Conservation (phyloP, 768 basidiomycete genomes). For the Coprinellus aureogranulatus region DNA sequence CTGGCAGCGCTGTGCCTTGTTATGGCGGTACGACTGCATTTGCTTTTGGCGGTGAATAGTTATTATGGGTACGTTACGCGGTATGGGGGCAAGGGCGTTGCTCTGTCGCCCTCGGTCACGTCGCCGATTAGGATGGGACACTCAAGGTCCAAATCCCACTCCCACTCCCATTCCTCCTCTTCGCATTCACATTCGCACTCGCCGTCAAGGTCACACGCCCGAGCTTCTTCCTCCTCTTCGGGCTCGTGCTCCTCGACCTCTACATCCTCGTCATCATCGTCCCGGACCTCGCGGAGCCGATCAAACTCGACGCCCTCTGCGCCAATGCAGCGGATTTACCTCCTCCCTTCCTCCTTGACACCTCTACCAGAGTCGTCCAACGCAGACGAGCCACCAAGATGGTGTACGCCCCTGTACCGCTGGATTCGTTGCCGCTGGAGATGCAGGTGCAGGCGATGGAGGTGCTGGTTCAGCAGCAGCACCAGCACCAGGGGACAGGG, state of each 20-base stretch:
- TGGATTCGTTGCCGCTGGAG: constrained; percentile 52
- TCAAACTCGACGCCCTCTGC: background rate
- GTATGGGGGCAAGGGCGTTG: constrained; percentile 23
- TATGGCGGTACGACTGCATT: constrained; percentile 68
- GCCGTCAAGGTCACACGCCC: too few relatives aligned
- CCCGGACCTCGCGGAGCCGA: constrained; percentile 21
- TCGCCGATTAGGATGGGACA: too few relatives aligned
- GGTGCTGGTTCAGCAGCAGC: constrained; percentile 51
- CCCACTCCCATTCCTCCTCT: too few relatives aligned
- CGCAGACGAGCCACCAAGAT: constrained; percentile 17
- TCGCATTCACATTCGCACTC: too few relatives aligned
- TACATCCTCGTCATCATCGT: constrained; percentile 17
- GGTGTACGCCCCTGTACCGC: constrained; percentile 72
- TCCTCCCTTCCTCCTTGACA: constrained; percentile 38
- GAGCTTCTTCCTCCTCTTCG: too few relatives aligned
- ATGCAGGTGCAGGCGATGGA: constrained; percentile 58
- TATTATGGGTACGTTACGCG: constrained; percentile 58
- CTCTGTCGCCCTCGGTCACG: too few relatives aligned
- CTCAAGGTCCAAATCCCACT: too few relatives aligned
- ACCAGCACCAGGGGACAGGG: too few relatives aligned
- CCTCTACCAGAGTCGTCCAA: too few relatives aligned
- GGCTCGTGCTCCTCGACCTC: constrained; percentile 9
- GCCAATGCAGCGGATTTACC: constrained; percentile 56
- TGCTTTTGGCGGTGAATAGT: constrained; percentile 68
- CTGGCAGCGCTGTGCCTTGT: constrained; percentile 59